Conservation (phyloP, 371 early-diverging fungal genomes). For the Haplosporangium sp. region DNA sequence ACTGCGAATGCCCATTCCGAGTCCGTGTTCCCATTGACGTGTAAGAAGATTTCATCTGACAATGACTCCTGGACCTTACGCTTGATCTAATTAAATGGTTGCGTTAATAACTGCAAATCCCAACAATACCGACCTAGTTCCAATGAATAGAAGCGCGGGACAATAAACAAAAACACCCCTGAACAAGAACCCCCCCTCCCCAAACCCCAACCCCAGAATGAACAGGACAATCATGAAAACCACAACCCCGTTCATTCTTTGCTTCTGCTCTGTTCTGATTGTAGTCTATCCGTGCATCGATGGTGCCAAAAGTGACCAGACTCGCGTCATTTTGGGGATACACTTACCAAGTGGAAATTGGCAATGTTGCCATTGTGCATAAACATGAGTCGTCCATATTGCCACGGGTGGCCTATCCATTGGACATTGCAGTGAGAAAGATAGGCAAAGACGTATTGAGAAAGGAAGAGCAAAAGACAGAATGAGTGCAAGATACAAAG, state of each 20-base stretch:
- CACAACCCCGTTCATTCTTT: neutral
- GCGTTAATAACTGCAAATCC: neutral
- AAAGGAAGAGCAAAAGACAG: too few species aligned
- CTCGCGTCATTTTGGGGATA: slow-evolving; percentile 33
- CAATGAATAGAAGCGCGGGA: neutral
- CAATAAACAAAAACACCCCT: neutral
- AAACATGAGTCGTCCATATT: slow-evolving; percentile 85
- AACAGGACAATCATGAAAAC: neutral
- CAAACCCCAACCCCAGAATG: neutral
- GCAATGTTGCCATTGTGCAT: slow-evolving; percentile 90
- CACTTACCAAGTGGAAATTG: slow-evolving; percentile 71
- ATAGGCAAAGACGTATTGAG: neutral
- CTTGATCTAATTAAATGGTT: slow-evolving; percentile 67
- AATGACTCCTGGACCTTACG: slow-evolving; percentile 72
- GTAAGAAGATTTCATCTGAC: slow-evolving; percentile 75
- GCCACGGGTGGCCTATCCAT: slow-evolving; percentile 71
- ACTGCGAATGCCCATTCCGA: slow-evolving; percentile 90
- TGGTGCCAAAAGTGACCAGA: slow-evolving; percentile 34
- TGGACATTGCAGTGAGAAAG: neutral
- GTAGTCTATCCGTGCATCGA: slow-evolving; percentile 34
- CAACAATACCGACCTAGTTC: neutral
- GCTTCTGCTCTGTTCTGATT: neutral
- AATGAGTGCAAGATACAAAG: too few species aligned
- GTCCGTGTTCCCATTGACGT: slow-evolving; percentile 87
- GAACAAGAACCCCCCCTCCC: neutral